Base-by-base conservation (phyloP, 1,284 basidiomycete species). In the Trichosporon sp. region DNA sequence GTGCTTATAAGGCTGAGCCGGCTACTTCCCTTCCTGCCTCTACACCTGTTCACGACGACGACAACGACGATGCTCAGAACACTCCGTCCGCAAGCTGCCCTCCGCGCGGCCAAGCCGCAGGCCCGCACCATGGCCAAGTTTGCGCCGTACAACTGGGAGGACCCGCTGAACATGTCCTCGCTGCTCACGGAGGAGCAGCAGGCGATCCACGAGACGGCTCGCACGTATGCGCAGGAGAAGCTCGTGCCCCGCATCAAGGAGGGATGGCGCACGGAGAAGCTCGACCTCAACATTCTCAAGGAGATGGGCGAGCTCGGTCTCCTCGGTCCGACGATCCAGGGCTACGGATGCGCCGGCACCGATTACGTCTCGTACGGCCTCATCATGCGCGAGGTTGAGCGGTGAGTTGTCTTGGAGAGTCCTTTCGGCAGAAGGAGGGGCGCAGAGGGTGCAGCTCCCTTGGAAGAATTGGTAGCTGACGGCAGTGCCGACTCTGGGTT, bases 221-320 rank as follows among this genome's bases (percentile, higher is more conserved):
- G 89, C 56, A 87, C 88, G 61, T 98, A 95, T 81, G 95, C 93
- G 78, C 83, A 96, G 90, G 92, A 94, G 78, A 88, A 89, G 69
- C 88, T 98, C 12, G 85, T 90, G 70, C 94, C 96, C n/a, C 90
- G 94, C 35, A 92, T 98, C 31, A 84, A 92, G 51, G 87, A 97
- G 61, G 94, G 91, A 54, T 94, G 94, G 88, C 87, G 96, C 66
- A 93, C 91, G 19, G 96, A 81, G 93, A 91, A 91, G 76, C 96
- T 94, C 84, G 89, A 96, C 81, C 88, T 87, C 71, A 85, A 87
- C n/a, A 90, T 96, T 70, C 86, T 98, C 37, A 89, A 90, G 14
- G 93, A 96, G 80, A 96, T 98, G 92, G 96, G 96, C 16, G 88
- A 90, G 73, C 87, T 98, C 2, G 96, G 96, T 2, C 85, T 98